A percentile compares a stretch with the other conserved stretches of the same genome.
Evolutionary conservation across 2,329 filamentous ascomycete species (phyloP).

Genomic region (Aplosporella prunicola): DNA sequence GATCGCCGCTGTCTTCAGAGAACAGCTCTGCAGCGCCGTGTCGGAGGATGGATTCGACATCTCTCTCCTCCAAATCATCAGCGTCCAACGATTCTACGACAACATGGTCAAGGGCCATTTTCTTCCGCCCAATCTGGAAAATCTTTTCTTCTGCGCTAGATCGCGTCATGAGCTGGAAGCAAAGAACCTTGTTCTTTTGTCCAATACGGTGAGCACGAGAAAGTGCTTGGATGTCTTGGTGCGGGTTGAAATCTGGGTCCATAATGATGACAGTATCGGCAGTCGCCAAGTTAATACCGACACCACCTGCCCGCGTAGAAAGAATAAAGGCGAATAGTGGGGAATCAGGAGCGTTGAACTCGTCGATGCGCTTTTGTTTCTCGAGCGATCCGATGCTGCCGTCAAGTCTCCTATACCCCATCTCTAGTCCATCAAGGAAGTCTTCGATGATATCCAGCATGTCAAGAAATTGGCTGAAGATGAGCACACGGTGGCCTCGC

Average conservation of each 20-base stretch:
- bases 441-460: conserved; percentile 87
- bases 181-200: conserved; percentile 89
- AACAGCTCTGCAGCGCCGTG: conserved; percentile 85
- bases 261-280: conserved; percentile 97
- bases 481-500: conserved; percentile 78
- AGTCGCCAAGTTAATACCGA: conserved; percentile 94
- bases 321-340: conserved; percentile 81
- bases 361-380: conserved; percentile 91
- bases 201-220: conserved; percentile 93
- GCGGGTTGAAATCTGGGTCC: conserved; percentile 94
- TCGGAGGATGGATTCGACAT: conserved; percentile 78
- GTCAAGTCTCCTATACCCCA: conserved; percentile 72
- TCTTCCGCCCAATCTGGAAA: conserved; percentile 88
- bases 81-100: conserved; percentile 86
- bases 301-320: conserved; percentile 88
- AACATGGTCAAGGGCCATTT: conserved; percentile 91
- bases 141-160: conserved; percentile 90
- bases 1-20: conserved; percentile 57
- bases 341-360: conserved; percentile 80
- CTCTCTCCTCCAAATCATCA: conserved; percentile 67
- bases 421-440: conserved; percentile 67
- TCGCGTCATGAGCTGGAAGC: conserved; percentile 88
- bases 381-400: conserved; percentile 71
- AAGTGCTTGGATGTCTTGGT: conserved; percentile 93
- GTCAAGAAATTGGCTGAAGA: conserved; percentile 91